A percentile compares a stretch with the other conserved stretches of the same genome.
phyloP scores from a whole-genome alignment of 2,329 filamentous ascomycete species.

The Ceratocystis cacaofunesta region DNA sequence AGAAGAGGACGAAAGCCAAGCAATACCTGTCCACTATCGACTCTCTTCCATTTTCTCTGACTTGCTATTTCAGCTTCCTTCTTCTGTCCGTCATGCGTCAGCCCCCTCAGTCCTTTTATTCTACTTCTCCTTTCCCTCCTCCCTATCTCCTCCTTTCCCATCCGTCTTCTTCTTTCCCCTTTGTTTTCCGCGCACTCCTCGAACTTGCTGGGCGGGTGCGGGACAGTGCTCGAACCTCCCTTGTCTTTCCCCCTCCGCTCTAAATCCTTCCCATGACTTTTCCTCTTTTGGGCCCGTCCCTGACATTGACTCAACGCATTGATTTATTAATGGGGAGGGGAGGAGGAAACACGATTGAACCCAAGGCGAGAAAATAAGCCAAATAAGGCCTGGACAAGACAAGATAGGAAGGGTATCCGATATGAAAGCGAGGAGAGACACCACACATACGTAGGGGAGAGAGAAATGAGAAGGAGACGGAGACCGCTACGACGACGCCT shows the following conservation, averaged over 20 bases:
- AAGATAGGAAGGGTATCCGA: background rate
- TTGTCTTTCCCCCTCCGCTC: slow-evolving; percentile 4
- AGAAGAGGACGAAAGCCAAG: background rate
- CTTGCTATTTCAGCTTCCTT: no score
- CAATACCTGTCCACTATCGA: background rate
- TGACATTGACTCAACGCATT: background rate
- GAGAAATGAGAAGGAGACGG: background rate
- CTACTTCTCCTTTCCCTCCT: background rate
- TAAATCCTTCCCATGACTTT: slow-evolving; percentile 5
- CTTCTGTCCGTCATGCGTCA: background rate
- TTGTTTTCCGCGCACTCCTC: background rate
- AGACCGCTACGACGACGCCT: background rate
- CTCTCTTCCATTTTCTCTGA: background rate
- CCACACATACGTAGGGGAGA: background rate
- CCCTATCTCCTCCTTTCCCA: background rate
- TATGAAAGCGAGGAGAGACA: background rate
- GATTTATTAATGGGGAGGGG: background rate
- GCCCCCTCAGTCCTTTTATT: background rate
- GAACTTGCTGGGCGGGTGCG: background rate
- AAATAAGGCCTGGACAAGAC: background rate
- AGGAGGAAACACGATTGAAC: background rate
- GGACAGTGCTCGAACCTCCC: background rate
- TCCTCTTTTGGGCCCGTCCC: background rate
- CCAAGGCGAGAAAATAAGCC: background rate
- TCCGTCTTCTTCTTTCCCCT: background rate